phyloP scores from a whole-genome alignment of 2,329 filamentous ascomycete genomes.

The Nemania serpens region DNA sequence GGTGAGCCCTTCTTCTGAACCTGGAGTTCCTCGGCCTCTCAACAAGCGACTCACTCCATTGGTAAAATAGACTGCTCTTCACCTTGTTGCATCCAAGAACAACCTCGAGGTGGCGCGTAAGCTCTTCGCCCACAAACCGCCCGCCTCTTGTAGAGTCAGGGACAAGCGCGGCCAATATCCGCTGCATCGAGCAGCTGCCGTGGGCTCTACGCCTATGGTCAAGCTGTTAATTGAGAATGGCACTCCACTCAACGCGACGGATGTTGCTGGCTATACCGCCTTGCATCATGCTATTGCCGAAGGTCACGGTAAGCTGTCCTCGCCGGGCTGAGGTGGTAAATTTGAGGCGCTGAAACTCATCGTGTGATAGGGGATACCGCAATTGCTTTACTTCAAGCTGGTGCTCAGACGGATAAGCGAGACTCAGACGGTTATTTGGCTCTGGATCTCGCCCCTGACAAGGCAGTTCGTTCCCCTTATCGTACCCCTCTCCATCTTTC shows the following conservation, averaged over 20 bases:
- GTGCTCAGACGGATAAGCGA: slow-evolving; percentile 79
- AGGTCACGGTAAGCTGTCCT: slow-evolving; percentile 61
- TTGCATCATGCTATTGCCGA: slow-evolving; percentile 87
- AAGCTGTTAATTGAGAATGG: slow-evolving; percentile 75
- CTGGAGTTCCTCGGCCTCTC: not conserved
- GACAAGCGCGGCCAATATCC: slow-evolving; percentile 89
- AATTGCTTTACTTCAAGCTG: slow-evolving; percentile 78
- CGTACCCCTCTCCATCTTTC: not conserved
- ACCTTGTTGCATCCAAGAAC: slow-evolving; percentile 89
- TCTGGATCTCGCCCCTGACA: slow-evolving; percentile 83
- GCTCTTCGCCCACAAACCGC: slow-evolving; percentile 71
- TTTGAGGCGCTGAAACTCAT: not conserved
- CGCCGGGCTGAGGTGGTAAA: not conserved
- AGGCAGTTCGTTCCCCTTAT: slow-evolving; percentile 62
- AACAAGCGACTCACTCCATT: slow-evolving; percentile 5
- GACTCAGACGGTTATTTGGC: slow-evolving; percentile 73
- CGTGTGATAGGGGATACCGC: slow-evolving; percentile 71
- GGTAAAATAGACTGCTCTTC: slow-evolving; percentile 72
- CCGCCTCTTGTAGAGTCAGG: slow-evolving; percentile 76
- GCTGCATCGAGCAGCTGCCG: slow-evolving; percentile 87
- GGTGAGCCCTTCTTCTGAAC: slow-evolving; percentile 43
- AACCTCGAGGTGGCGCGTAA: slow-evolving; percentile 81
- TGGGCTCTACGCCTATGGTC: slow-evolving; percentile 87
- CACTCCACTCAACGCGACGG: slow-evolving; percentile 83
- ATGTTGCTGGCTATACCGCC: slow-evolving; percentile 82